Conservation (phyloP, 2,329 filamentous ascomycete species). For the Xylaria sp. region DNA sequence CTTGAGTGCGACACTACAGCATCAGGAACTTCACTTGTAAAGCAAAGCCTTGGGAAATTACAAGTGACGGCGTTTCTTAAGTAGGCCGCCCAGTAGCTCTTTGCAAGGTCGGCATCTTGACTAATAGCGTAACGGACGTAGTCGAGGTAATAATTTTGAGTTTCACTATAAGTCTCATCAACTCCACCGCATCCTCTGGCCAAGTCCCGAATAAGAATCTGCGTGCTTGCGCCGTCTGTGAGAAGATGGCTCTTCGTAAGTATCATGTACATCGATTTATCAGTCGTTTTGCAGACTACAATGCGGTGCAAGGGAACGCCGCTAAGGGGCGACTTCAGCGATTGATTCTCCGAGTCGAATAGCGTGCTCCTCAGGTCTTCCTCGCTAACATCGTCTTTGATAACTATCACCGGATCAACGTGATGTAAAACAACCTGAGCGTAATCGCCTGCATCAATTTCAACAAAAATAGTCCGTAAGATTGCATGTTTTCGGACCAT, state of each 20-base stretch:
- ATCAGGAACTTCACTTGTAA: not conserved
- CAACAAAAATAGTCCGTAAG: conserved; percentile 25
- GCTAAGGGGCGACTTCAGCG: conserved; percentile 18
- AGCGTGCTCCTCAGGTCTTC: conserved; percentile 13
- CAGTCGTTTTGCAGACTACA: conserved; percentile 12
- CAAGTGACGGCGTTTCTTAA: not conserved
- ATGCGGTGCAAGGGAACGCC: conserved; percentile 23
- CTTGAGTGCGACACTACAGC: conserved; percentile 3
- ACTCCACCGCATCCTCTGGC: conserved; percentile 16
- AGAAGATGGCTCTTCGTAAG: conserved; percentile 27
- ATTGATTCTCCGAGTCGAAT: conserved; percentile 26
- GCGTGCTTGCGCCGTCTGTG: conserved; percentile 17
- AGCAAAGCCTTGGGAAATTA: conserved; percentile 13
- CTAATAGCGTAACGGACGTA: conserved; percentile 10
- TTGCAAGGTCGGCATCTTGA: conserved; percentile 4
- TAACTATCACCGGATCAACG: conserved; percentile 8
- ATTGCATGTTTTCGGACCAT: conserved; percentile 23
- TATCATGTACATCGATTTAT: conserved; percentile 20
- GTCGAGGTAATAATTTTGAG: conserved; percentile 15
- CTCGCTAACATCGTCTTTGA: conserved; percentile 4
- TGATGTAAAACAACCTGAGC: conserved; percentile 23
- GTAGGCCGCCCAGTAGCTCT: conserved; percentile 10
- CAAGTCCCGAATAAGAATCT: conserved; percentile 20
- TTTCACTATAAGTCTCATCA: not conserved
- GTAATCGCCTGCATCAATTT: conserved; percentile 21